phyloP scores from a whole-genome alignment of 1,284 basidiomycete genomes.

The Anthracocystis setariae region DNA sequence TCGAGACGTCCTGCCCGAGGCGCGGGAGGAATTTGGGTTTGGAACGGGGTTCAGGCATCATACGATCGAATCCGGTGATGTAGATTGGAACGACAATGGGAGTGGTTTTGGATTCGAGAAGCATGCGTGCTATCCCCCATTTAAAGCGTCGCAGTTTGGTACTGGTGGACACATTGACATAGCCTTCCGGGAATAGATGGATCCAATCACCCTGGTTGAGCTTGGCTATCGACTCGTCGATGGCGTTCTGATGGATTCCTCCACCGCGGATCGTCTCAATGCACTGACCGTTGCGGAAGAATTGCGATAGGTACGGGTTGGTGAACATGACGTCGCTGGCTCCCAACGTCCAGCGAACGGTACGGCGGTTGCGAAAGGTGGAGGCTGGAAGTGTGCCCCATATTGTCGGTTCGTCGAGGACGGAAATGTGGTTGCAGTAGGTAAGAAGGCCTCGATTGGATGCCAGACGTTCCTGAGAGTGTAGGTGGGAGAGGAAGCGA shows the following conservation, averaged over 20 bases:
- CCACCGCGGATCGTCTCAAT: conserved; percentile 89
- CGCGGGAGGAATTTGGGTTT: conserved; percentile 58
- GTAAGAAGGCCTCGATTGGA: conserved; percentile 57
- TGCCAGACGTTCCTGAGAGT: conserved; percentile 34
- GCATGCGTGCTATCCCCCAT: conserved; percentile 86
- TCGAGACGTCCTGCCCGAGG: conserved; percentile 51
- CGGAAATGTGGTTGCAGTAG: conserved; percentile 65
- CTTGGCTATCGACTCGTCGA: conserved; percentile 82
- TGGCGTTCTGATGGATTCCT: conserved; percentile 87
- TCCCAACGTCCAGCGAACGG: conserved; percentile 84
- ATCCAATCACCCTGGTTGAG: conserved; percentile 88
- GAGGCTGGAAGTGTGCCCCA: conserved; percentile 55
- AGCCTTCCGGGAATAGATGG: conserved; percentile 93
- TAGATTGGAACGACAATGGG: conserved; percentile 94
- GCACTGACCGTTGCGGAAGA: conserved; percentile 91
- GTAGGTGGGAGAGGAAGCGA: conserved; percentile 46
- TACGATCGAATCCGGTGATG: conserved; percentile 75
- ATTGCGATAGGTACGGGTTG: conserved; percentile 74
- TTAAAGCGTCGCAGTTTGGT: conserved; percentile 82
- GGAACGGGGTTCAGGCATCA: conserved; percentile 64
- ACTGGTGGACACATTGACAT: conserved; percentile 77
- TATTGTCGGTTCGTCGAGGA: conserved; percentile 62
- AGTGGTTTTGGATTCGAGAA: conserved; percentile 39
- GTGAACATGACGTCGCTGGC: conserved; percentile 97
- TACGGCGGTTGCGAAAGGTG: conserved; percentile 62